These are phyloP conservation scores for Acer campestre DNA, from an alignment of 345 rosid species.

Conservation along the genomic window DNA sequence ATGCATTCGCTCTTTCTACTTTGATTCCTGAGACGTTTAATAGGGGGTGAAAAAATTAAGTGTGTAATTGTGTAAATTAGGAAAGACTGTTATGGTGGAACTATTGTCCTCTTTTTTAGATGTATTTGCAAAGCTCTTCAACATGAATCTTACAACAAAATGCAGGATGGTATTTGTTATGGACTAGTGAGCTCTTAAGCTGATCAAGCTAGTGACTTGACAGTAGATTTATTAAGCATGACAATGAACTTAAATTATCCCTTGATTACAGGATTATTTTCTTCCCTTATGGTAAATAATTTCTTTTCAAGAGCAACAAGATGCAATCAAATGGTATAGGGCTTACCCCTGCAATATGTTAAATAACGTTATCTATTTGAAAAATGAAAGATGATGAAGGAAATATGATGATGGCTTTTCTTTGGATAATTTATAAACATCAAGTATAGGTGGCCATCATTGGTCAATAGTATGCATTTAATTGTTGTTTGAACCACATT, in stretches of 20 bases:
- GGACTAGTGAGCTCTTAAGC: background rate
- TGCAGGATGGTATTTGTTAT: background rate
- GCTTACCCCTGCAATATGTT: too few relatives aligned
- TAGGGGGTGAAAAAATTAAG: background rate
- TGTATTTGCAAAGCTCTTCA: background rate
- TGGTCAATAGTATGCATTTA: too few relatives aligned
- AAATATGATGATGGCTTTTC: too few relatives aligned
- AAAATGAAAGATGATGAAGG: too few relatives aligned
- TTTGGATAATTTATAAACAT: too few relatives aligned
- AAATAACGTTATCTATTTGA: too few relatives aligned
- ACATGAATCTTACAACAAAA: background rate
- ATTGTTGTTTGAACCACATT: too few relatives aligned
- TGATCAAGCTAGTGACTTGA: background rate
- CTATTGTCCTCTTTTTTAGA: background rate
- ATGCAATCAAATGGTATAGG: too few relatives aligned
- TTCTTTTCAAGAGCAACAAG: too few relatives aligned
- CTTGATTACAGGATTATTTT: background rate
- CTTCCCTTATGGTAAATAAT: too few relatives aligned
- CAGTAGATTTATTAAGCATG: background rate
- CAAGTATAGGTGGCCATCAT: too few relatives aligned
- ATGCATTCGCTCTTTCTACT: background rate
- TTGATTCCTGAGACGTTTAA: too few relatives aligned
- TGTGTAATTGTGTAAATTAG: background rate
- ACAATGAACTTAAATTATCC: background rate
- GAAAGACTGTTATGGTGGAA: background rate